Base-by-base conservation (phyloP, 495 filamentous ascomycete species). In the Podospora conica region DNA sequence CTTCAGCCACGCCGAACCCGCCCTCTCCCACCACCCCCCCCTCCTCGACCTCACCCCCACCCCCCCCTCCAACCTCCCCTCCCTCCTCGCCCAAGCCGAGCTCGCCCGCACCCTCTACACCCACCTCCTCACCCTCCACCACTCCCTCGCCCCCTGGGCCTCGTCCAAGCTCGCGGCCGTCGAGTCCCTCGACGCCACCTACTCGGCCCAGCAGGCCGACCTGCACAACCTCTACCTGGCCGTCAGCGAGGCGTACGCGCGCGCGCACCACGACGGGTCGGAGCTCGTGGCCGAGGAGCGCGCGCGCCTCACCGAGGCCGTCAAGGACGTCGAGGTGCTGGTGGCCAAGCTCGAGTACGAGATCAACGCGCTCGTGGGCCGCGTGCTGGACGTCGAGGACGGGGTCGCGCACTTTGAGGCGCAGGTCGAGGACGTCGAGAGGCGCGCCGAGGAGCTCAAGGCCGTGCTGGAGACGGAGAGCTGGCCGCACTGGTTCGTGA, bases 301-400 rank as follows among this genome's bases (percentile, higher is more conserved):
- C 27, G 78, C 81, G 28, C 78, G 84, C 27, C 78, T 96, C 59
- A 87, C 82, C 27, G 95, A 97, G 65, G 83, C 82, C 28, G 82
- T 96, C 63, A 90, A 88, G 73, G 91, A 92, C 66, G 84, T 97
- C 21, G 96, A 97, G 73, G 80, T 88, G 22, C 80, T 97, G 54
- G 87, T 88, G 7, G 91, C 91, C 22, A 95, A 94, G 81, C 81
- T 98, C 66, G 94, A 98, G 71, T 98, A 98, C 75, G 96, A 98
- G 78, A 85, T 98, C 40, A 85, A 86, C 60, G 89, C 87, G 23
- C 80, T 98, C 23, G 83, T 89, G 58, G 88, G 88, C 21, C 92
- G 91, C 71, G 90, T 97, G 31, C 85, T 90, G 66, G 95, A 98
- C 70, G 89, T 97, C 40, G 94, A 97, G 70, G 87, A 91, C 59